Evolutionary conservation across 2,329 filamentous ascomycete genomes (phyloP).

Genomic region (Colletotrichum abscissum): DNA sequence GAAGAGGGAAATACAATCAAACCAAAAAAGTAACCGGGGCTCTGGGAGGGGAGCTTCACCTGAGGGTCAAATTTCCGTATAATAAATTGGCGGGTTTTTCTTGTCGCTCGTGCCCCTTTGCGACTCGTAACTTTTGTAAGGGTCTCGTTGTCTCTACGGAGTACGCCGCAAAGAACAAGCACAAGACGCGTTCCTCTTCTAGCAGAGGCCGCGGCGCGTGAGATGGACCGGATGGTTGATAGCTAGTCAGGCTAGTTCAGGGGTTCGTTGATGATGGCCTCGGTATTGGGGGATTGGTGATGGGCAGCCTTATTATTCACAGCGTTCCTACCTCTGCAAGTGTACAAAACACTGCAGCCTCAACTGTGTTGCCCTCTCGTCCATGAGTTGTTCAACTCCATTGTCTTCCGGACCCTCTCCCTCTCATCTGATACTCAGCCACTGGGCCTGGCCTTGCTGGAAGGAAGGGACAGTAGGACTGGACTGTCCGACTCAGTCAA

Average conservation of each 20-base stretch:
- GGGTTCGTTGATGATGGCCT: slow-evolving; percentile 18
- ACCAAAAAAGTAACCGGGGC: background rate
- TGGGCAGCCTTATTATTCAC: background rate
- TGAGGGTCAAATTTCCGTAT: slow-evolving; percentile 32
- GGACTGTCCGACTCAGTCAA: background rate
- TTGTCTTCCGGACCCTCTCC: background rate
- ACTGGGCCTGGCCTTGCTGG: background rate
- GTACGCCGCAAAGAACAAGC: background rate
- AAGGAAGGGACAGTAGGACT: background rate
- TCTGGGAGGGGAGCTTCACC: slow-evolving; percentile 8
- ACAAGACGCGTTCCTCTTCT: background rate
- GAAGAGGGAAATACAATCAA: background rate
- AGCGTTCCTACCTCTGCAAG: background rate
- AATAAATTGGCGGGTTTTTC: slow-evolving; percentile 18
- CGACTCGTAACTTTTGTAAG: slow-evolving; percentile 18
- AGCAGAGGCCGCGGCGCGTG: background rate
- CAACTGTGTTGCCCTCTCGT: too few relatives aligned
- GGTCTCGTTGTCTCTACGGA: background rate
- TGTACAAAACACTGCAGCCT: too few relatives aligned
- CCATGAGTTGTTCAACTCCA: too few relatives aligned
- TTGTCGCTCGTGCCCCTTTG: slow-evolving; percentile 23
- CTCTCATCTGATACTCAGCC: background rate
- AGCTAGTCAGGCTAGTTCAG: slow-evolving; percentile 26
- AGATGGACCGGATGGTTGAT: background rate
- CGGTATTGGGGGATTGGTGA: background rate